These are phyloP conservation scores for Microcyclospora tardicrescens DNA, from an alignment of 2,329 filamentous ascomycete species.

Conservation along the genomic window DNA sequence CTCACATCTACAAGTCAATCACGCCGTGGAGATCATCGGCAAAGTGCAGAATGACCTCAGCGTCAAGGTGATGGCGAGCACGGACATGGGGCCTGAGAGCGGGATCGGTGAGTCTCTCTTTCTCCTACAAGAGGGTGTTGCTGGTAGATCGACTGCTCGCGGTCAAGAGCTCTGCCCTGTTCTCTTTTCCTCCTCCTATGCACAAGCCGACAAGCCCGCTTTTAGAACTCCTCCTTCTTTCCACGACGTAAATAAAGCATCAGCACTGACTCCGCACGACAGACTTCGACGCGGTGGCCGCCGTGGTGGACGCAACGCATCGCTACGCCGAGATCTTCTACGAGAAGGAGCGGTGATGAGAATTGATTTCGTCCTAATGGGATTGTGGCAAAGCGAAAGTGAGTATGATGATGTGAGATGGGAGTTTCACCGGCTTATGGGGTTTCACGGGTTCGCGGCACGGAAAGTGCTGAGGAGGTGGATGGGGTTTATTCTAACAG, in stretches of 20 bases:
- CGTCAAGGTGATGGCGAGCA: slow-evolving; percentile 55
- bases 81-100: slow-evolving; percentile 49
- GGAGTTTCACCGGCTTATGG: no score
- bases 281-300: slow-evolving; percentile 66
- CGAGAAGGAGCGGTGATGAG: slow-evolving; percentile 27
- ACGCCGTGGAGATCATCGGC: slow-evolving; percentile 64
- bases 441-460: no score
- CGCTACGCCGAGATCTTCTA: slow-evolving; percentile 72
- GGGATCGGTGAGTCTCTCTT: slow-evolving; percentile 47
- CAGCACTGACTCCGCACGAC: neutral
- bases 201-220: neutral
- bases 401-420: no score
- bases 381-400: no score
- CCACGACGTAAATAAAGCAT: neutral
- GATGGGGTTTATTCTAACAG: no score
- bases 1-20: slow-evolving; percentile 53
- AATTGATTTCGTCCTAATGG: no score
- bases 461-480: no score
- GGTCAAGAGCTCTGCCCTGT: no score
- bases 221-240: no score
- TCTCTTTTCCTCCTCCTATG: no score
- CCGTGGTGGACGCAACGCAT: slow-evolving; percentile 78
- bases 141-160: no score
- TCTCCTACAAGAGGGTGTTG: no score
- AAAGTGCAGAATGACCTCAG: slow-evolving; percentile 64